Evolutionary conservation across 331 rosid genomes (phyloP).

Genomic region (Malus hybrid): DNA sequence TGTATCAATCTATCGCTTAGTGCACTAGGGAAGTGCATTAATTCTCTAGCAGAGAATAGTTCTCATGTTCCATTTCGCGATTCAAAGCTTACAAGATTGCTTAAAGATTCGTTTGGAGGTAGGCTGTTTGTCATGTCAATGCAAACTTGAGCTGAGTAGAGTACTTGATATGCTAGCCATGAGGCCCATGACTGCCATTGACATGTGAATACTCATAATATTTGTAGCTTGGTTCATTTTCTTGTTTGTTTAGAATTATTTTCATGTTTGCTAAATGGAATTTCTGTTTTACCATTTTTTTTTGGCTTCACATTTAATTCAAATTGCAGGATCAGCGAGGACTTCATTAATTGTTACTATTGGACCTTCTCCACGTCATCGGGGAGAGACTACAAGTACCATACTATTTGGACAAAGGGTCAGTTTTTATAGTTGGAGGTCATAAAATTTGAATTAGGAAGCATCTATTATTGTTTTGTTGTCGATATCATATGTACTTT

Average conservation of each 20-base stretch:
- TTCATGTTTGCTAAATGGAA: not conserved
- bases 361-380: conserved; percentile 98
- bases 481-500: not conserved
- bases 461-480: not conserved
- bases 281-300: not conserved
- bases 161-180: not conserved
- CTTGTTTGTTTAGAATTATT: not conserved
- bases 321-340: conserved; percentile 82
- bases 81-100: conserved; percentile 96
- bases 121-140: conserved; percentile 14
- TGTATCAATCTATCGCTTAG: conserved; percentile 93
- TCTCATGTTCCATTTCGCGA: conserved; percentile 95
- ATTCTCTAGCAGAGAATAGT: conserved; percentile 93
- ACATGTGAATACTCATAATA: conserved; percentile 6
- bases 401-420: conserved; percentile 97
- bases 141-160: conserved; percentile 4
- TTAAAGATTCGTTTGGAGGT: conserved; percentile 97
- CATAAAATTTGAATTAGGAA: conserved; percentile 1
- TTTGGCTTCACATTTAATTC: conserved; percentile 6
- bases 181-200: not conserved
- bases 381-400: conserved; percentile 98
- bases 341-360: conserved; percentile 93
- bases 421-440: conserved; percentile 26
- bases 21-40: conserved; percentile 92
- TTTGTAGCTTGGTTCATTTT: not conserved